These are phyloP conservation scores for Solanum tarapatanum DNA, from an alignment of 257 asterid species.

Conservation along the genomic window DNA sequence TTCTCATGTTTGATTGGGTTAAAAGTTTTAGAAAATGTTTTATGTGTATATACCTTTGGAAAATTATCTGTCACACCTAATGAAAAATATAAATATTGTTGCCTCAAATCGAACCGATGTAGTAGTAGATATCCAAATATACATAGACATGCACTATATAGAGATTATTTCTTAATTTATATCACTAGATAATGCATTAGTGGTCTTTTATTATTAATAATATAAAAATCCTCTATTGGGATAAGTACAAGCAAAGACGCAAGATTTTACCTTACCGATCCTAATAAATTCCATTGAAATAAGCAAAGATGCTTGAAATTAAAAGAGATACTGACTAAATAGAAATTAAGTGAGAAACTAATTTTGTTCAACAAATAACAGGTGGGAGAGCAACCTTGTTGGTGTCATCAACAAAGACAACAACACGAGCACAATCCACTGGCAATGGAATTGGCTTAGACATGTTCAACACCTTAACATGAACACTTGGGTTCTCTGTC, in stretches of 20 bases:
- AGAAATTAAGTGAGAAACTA: neutral
- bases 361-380: neutral
- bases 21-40: too few relatives aligned
- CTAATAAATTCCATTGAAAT: neutral
- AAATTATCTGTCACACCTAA: too few relatives aligned
- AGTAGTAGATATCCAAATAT: too few relatives aligned
- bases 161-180: too few relatives aligned
- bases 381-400: neutral
- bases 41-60: too few relatives aligned
- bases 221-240: too few relatives aligned
- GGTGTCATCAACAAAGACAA: neutral
- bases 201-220: neutral
- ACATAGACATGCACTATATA: too few relatives aligned
- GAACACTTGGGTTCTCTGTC: neutral
- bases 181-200: neutral
- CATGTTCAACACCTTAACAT: neutral
- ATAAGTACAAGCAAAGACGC: neutral
- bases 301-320: neutral
- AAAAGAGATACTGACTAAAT: neutral
- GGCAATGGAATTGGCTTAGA: neutral
- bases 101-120: too few relatives aligned
- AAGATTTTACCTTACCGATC: neutral
- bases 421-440: neutral
- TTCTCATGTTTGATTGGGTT: too few relatives aligned
- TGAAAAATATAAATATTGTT: too few relatives aligned